Evolutionary conservation across 2,329 filamentous ascomycete genomes (phyloP), one percentile per base, ranked within the genome.

Genomic region (Monosporascus sp.): DNA sequence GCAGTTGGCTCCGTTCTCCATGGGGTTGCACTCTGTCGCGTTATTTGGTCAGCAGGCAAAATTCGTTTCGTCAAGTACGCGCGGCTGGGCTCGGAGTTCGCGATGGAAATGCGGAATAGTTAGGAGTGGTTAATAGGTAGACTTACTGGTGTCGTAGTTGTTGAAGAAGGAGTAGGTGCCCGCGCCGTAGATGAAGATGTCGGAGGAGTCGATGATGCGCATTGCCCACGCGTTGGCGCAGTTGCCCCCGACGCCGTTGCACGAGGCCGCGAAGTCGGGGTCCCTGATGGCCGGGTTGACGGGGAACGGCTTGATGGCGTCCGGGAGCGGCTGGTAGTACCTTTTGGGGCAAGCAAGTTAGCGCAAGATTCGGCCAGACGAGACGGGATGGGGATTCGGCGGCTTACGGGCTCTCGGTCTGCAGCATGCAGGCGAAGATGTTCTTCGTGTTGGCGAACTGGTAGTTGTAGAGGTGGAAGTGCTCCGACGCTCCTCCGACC

Each of bases 391-490:
- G 31, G 11, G 1, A 26, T 28, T 28, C 2, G 15, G 55, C 58
- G 8, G 55, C 58, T 49, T 51, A 88, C 2, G 85, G 81, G 3
- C 84, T 84, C 67, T 88, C 84, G 48, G 84, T 84, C 64, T 87
- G 84, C 55, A 86, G 79, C 65, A 82, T 74, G 50, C 80, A 81
- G 64, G 78, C 77, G 68, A 78, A 84, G 60, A 85, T 72, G 63
- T 85, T 77, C 59, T 76, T 73, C 1, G 84, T 80, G 53, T 75
- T 72, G 55, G 70, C 72, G 53, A 86, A 72, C 62, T 87, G 80
- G 71, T 87, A 87, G 68, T 87, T 80, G 65, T 84, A 85, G 28
- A 85, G 69, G 48, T 79, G 74, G 53, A 76, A 77, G 67, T 87
- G 85, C 70, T 88, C 85, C 2, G 76, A 76, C 0, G 78, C 75